phyloP scores from a whole-genome alignment of 1,284 basidiomycete species.

The Puccinia coronata region DNA sequence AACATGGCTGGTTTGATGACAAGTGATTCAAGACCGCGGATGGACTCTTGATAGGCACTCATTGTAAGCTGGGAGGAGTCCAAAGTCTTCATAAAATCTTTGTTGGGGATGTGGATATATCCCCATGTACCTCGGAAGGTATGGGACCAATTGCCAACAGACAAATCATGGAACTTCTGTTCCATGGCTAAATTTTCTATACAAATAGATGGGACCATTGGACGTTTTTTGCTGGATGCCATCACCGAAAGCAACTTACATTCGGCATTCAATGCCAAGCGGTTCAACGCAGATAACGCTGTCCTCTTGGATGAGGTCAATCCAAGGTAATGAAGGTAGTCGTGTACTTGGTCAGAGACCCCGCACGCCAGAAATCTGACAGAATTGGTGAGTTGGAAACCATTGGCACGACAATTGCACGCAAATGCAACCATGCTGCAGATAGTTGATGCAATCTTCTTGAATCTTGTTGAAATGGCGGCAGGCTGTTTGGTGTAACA shows the following conservation, averaged over 20 bases:
- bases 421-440: background rate
- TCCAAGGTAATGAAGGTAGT: background rate
- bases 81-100: background rate
- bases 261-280: background rate
- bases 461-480: too few species aligned
- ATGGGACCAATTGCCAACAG: background rate
- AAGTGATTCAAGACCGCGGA: background rate
- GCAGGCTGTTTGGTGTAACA: too few species aligned
- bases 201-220: background rate
- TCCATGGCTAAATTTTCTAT: background rate
- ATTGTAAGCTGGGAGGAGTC: background rate
- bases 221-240: too few species aligned
- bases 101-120: background rate
- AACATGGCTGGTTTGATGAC: background rate
- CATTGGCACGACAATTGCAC: background rate
- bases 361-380: background rate
- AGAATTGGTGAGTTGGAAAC: background rate
- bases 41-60: background rate
- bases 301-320: background rate
- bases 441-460: background rate
- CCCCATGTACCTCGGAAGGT: slow-evolving; percentile 6
- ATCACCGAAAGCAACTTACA: background rate
- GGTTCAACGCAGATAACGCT: background rate
- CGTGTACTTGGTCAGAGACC: background rate
- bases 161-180: background rate